Base-by-base conservation (phyloP, 1,139 yeast species). In the Yamadazyma diospyri region DNA sequence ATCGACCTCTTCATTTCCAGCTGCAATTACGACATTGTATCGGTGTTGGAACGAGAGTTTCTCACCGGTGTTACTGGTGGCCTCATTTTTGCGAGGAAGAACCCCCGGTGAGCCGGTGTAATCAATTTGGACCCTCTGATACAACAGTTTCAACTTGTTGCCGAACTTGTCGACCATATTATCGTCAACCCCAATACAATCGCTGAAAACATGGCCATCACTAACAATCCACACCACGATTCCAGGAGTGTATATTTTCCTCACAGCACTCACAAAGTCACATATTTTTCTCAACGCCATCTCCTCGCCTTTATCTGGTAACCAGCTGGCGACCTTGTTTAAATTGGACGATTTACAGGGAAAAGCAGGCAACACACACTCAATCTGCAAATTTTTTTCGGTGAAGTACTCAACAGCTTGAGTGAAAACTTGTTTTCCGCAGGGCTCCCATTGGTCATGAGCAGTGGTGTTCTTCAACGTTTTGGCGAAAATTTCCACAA, bases 181-280 rank as follows among this genome's bases (percentile, higher is more conserved):
- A 47, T 77, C 83, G 49, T 75, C 78, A 17, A 66, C 72, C 1
- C 63, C 68, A 44, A 62, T 74, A 53, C 82, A 77, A 51, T 77
- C 83, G 40, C 80, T 72, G 53, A 77, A 77, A 8, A 77, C 83
- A 48, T 77, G 83, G 0, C 83, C 82, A 45, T 77, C 83, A 49
- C 79, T 72, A 16, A 77, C 80, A 48, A 77, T 74, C 66, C 70
- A 71, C 27, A 76, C 51, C 33, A 68, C 63, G 49, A 76, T 56
- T 1, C 82, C 82, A 0, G 81, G 81, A 1, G 72, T 62, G 51
- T 77, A 76, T 21, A 76, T 43, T 15, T 51, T 41, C 33, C 57
- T 48, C 5, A 75, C 67, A 2, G 40, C 37, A 23, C 38, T 39
- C 3, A 65, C 55, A 47, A 65, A 66, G 2, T 47, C 39, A 28